Evolutionary conservation across 1,284 basidiomycete species (phyloP).

Genomic region (Puccinia hordei): DNA sequence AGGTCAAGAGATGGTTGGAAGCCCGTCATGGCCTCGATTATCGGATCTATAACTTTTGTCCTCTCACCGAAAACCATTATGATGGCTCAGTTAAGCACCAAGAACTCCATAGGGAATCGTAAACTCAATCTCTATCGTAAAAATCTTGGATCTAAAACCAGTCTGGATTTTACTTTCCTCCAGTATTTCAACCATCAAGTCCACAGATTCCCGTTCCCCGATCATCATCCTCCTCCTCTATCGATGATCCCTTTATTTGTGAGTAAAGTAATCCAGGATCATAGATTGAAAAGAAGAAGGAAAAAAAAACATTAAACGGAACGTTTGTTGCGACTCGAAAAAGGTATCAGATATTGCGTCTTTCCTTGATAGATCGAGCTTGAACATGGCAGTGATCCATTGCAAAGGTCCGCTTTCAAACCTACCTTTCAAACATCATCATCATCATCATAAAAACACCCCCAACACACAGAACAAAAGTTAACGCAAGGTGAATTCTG

Average conservation of each 20-base stretch:
- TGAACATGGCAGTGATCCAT: slow-evolving; percentile 57
- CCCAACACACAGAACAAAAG: no score
- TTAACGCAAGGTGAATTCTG: not conserved
- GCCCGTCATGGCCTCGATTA: slow-evolving; percentile 56
- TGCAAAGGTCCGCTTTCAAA: slow-evolving; percentile 54
- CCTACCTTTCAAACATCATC: not conserved
- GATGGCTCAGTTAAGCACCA: slow-evolving; percentile 38
- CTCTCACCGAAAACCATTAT: slow-evolving; percentile 55
- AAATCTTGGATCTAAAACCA: no score
- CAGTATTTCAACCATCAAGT: slow-evolving; percentile 51
- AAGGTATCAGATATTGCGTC: slow-evolving; percentile 54
- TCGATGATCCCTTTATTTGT: slow-evolving; percentile 58
- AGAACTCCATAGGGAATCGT: no score
- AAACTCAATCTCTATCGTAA: no score
- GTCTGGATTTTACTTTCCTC: not conserved
- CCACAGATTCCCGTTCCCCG: slow-evolving; percentile 57
- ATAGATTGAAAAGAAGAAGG: no score
- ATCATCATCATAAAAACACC: not conserved
- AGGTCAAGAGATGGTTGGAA: slow-evolving; percentile 56
- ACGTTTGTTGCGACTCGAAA: not conserved
- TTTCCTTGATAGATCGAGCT: slow-evolving; percentile 55
- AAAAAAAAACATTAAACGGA: not conserved
- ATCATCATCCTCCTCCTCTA: slow-evolving; percentile 57
- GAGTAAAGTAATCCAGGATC: slow-evolving; percentile 27
- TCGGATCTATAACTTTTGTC: slow-evolving; percentile 57